Base-by-base conservation (phyloP, 2,329 filamentous ascomycete species). In the Chalara sp. region DNA sequence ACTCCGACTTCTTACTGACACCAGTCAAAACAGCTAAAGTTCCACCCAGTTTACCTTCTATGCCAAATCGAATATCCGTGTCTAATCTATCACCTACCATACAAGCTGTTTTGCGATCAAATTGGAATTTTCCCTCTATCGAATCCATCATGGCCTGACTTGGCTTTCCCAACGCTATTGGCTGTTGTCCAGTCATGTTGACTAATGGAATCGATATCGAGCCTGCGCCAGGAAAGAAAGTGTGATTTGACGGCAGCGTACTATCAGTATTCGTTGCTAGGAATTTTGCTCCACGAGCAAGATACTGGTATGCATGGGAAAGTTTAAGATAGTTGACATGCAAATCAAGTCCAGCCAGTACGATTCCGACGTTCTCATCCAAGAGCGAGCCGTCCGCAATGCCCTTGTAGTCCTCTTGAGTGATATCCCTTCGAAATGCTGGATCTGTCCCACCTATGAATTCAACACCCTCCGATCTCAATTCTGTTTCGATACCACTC, bases 121-220 rank as follows among this genome's bases (percentile, higher is more conserved):
- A 86, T 59, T 87, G 78, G 68, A 97, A 96, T 70, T 95, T 96
- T 52, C 92, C 92, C 74, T 97, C 92, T 51, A 99, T 87, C 3
- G 93, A 90, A 68, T 97, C 92, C 92, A 99, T 96, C 93, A 99
- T 99, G 4, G 92, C 92, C 73, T 96, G 90, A 66, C 89, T 96
- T 3, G 93, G 93, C 72, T 99, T 99, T 1, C 93, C 93, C 40
- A 97, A 72, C 3, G 88, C 83, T 32, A 89, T 70, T 1, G 93
- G 92, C 61, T 86, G 76, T 65, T 80, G 71, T 3, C 77, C 77
- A 13, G 79, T 75, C 75, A 89, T 89, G 66, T 86, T 86, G 49
- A 85, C 76, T 53, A 99, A 71, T 2, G 90, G 89, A 30, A 88
- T 82, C 46, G 85, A 84, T 56, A 89, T 84, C 2, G 88, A 86